These are phyloP conservation scores for Picea engelmannii DNA, from an alignment of 83 land plant species.

Conservation along the genomic window DNA sequence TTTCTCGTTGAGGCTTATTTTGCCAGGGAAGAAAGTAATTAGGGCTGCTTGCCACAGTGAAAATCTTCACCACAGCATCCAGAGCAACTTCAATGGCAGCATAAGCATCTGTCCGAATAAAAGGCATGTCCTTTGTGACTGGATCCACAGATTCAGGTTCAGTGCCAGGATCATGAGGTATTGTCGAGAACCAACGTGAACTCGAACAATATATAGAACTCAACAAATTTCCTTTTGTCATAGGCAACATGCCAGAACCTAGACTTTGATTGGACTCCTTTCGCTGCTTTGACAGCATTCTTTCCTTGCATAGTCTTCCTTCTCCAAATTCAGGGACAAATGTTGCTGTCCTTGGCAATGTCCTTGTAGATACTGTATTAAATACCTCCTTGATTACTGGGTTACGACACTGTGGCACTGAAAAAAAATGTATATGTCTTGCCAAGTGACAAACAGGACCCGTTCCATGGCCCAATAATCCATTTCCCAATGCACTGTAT, in stretches of 20 bases:
- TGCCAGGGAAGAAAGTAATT: conserved; percentile 96
- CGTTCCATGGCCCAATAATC: background rate
- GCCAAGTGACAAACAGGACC: background rate
- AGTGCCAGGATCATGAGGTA: conserved; percentile 4
- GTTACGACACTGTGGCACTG: background rate
- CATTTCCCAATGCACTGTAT: background rate
- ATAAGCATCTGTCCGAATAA: conserved; percentile 34
- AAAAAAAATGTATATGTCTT: background rate
- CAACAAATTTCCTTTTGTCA: background rate
- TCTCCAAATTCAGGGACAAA: background rate
- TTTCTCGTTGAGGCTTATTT: conserved; percentile 90
- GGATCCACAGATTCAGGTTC: background rate
- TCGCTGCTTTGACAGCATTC: too few species aligned
- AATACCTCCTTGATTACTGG: background rate
- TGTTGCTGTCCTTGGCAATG: background rate
- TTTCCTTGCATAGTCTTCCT: background rate
- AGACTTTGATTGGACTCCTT: background rate
- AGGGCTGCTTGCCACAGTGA: conserved; percentile 87
- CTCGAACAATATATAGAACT: background rate
- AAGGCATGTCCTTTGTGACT: background rate
- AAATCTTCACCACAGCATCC: conserved; percentile 92
- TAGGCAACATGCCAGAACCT: background rate
- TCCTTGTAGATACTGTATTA: conserved; percentile 4
- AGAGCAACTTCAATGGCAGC: conserved; percentile 73
- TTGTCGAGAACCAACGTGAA: background rate